Percentiles rank a stretch among this genome's conserved stretches.
phyloP scores from a whole-genome alignment of 176 grass and related monocot species.

The Bromus sterilis region DNA sequence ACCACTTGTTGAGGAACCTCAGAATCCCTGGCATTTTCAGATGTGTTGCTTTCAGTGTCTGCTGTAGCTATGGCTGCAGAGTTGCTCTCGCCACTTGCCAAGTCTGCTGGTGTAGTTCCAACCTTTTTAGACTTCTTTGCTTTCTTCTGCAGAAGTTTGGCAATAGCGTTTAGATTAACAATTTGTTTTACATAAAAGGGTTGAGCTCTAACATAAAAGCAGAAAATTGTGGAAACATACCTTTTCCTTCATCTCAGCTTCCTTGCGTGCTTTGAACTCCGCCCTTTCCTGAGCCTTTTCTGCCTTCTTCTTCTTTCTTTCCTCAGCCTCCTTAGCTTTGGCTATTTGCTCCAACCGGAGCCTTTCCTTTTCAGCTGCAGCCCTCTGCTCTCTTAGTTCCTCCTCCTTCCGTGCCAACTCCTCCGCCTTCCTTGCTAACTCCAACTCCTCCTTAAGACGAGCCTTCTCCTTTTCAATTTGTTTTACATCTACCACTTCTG shows the following conservation, averaged over 20 bases:
- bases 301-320: slow-evolving; percentile 68
- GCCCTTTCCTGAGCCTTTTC: slow-evolving; percentile 69
- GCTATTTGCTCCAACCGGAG: slow-evolving; percentile 62
- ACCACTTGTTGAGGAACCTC: slow-evolving; percentile 9
- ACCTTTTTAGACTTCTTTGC: slow-evolving; percentile 56
- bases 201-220: background rate
- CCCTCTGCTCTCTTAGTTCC: slow-evolving; percentile 43
- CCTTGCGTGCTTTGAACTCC: slow-evolving; percentile 56
- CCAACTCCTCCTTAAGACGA: slow-evolving; percentile 26
- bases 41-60: slow-evolving; percentile 24
- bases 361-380: slow-evolving; percentile 55
- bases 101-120: background rate
- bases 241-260: slow-evolving; percentile 73
- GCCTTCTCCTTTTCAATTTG: slow-evolving; percentile 32
- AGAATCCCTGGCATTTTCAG: slow-evolving; percentile 20
- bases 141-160: slow-evolving; percentile 55
- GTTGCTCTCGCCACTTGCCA: slow-evolving; percentile 5
- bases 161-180: background rate
- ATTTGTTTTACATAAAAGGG: slow-evolving; percentile 3
- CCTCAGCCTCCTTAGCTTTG: slow-evolving; percentile 88
- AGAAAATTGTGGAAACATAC: slow-evolving; percentile 24
- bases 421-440: slow-evolving; percentile 30
- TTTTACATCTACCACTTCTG: slow-evolving; percentile 32
- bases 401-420: slow-evolving; percentile 45
- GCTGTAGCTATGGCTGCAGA: background rate